A percentile compares a stretch with the other conserved stretches of the same genome.
Conservation (phyloP, 352 stramenopile species). For the Phytopythium aichiense region DNA sequence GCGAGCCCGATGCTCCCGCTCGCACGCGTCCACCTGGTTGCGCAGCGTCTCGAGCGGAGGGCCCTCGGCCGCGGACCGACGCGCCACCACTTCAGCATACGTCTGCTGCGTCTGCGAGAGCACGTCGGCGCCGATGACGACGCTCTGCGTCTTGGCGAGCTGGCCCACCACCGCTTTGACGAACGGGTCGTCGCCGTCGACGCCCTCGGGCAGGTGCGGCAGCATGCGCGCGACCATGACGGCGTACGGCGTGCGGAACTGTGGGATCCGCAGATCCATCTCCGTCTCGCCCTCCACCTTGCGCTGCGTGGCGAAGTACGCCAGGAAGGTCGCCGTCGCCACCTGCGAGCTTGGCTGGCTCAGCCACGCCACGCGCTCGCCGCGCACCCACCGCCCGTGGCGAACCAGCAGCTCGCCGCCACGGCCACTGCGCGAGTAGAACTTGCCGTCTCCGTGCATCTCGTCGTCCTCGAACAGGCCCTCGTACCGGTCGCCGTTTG, state of each 20-base stretch:
- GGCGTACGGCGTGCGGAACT: conserved; percentile 74
- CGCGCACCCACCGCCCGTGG: conserved; percentile 53
- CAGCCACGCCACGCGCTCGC: conserved; percentile 61
- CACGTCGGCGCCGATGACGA: conserved; percentile 61
- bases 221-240: conserved; percentile 78
- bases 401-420: conserved; percentile 57
- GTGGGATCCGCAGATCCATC: conserved; percentile 54
- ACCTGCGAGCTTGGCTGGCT: conserved; percentile 66
- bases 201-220: conserved; percentile 63
- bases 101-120: conserved; percentile 47
- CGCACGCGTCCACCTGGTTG: conserved; percentile 46
- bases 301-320: conserved; percentile 52
- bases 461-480: conserved; percentile 83
- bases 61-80: conserved; percentile 16
- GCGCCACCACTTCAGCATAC: conserved; percentile 25
- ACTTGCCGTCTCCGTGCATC: conserved; percentile 82
- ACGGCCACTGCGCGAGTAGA: conserved; percentile 28
- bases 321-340: conserved; percentile 68
- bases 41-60: conserved; percentile 35
- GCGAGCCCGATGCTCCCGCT: conserved; percentile 38
- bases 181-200: conserved; percentile 60
- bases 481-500: conserved; percentile 89
- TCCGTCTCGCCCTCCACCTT: conserved; percentile 52
- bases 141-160: conserved; percentile 73
- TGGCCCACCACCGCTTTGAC: conserved; percentile 66